Conservation (phyloP, 23 red algal species). For the Agarophyton chilense region DNA sequence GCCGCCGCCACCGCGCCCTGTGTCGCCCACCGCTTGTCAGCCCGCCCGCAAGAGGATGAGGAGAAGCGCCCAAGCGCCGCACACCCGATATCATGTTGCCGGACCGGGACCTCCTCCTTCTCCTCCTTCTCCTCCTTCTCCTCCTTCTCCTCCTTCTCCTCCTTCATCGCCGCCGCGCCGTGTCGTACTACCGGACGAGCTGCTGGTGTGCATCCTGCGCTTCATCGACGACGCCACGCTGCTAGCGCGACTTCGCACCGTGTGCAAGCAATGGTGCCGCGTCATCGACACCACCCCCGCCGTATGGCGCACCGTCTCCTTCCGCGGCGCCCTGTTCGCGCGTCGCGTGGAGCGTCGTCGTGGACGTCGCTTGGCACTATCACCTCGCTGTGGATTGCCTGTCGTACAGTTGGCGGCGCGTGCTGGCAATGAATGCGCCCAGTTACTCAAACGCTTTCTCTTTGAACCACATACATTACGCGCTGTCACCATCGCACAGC, state of each 20-base stretch:
- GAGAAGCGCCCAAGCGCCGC: not conserved
- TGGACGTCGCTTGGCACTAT: not conserved
- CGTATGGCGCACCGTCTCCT: slow-evolving; percentile 50
- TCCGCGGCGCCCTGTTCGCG: slow-evolving; percentile 1
- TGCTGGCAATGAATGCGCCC: slow-evolving; percentile 57
- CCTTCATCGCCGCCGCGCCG: not conserved
- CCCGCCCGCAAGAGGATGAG: not conserved
- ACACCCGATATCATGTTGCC: slow-evolving; percentile 8
- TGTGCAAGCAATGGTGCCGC: slow-evolving; percentile 54
- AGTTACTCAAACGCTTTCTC: slow-evolving; percentile 30
- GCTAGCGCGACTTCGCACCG: slow-evolving; percentile 25
- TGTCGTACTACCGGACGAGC: slow-evolving; percentile 26
- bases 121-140: not conserved
- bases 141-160: not conserved
- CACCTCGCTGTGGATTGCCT: not conserved
- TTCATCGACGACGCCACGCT: slow-evolving; percentile 27
- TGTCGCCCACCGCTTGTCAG: not conserved
- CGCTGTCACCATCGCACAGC: slow-evolving; percentile 41
- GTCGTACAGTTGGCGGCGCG: slow-evolving; percentile 22
- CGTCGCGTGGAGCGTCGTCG: slow-evolving; percentile 13
- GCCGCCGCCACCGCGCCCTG: not conserved
- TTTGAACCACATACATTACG: slow-evolving; percentile 13
- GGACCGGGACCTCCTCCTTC: not conserved
- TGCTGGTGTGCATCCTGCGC: slow-evolving; percentile 32
- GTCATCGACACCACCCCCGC: slow-evolving; percentile 32